Base-by-base conservation (phyloP, 2,329 filamentous ascomycete species). In the Hymenotorrendiella dingleyae region DNA sequence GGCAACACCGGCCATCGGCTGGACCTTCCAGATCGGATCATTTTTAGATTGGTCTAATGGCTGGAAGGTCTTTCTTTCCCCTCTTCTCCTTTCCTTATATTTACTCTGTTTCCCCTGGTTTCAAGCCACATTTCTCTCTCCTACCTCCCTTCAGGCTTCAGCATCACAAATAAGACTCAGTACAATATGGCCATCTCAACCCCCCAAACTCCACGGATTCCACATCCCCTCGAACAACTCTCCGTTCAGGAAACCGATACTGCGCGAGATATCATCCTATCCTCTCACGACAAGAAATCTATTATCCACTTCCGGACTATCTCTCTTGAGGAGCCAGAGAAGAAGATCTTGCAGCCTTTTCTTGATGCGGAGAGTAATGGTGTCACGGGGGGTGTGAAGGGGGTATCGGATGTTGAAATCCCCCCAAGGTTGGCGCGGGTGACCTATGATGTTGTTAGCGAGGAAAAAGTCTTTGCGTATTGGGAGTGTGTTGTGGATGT, bases 281-380 rank as follows among this genome's bases (percentile, higher is more conserved):
- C 11, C 23, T 35, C 26, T n/a, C 37, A 36, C 37, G 40, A 49
- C n/a, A 37, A 36, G n/a, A 37, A 35, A n/a, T 46, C 44, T n/a
- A 72, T 71, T 5, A 66, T 81, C 32, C 72, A 78, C 38, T 83
- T 80, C 68, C 80, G 81, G 56, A 66, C 69, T 19, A 67, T 82
- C n/a, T 80, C 69, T 10, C 63, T 79, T 7, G 63, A 69, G 27
- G 74, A 79, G 54, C 73, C 75, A 3, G 60, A 67, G 4, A 79
- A 79, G 62, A 56, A 59, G 6, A 64, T 72, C 36, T 65, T 75
- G 4, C 54, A 70, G 20, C 65, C 64, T 3, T 78, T 73, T 52
- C 59, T 77, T 22, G 65, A 67, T 11, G 66, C 68, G 4, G 68
- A 72, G 51, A 64, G 69, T 37, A 59, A 57, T 6, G 67, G 67